phyloP scores from a whole-genome alignment of 805 yeast species.

The Myxozyma neotropica region DNA sequence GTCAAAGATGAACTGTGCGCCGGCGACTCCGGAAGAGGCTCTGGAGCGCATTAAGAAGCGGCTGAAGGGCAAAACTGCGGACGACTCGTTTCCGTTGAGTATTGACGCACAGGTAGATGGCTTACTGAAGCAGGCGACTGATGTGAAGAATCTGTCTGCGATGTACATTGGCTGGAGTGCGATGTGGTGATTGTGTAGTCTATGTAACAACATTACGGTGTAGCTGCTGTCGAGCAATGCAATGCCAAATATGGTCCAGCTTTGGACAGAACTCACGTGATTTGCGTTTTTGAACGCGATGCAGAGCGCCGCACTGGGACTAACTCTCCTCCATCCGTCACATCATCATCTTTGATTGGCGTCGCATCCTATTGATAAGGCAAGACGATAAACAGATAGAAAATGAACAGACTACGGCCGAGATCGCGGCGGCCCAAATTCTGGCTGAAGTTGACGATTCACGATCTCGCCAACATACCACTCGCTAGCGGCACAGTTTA shows the following conservation, averaged over 20 bases:
- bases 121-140: constrained; percentile 78
- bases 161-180: constrained; percentile 97
- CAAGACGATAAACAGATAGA: background rate
- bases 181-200: constrained; percentile 44
- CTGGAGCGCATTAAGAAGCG: constrained; percentile 22
- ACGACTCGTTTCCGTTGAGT: constrained; percentile 73
- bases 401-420: constrained; percentile 26
- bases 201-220: background rate
- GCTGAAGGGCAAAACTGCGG: constrained; percentile 16
- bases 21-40: constrained; percentile 29
- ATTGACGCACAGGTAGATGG: constrained; percentile 92
- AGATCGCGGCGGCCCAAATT: constrained; percentile 56
- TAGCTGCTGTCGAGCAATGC: no score
- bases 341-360: no score
- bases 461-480: constrained; percentile 82
- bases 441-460: constrained; percentile 57
- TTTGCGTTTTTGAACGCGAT: no score
- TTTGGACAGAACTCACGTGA: no score
- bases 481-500: constrained; percentile 69
- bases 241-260: no score
- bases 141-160: constrained; percentile 66
- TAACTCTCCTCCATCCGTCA: no score
- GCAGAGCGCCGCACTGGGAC: no score
- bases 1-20: constrained; percentile 5
- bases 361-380: no score